A percentile compares a stretch with the other conserved stretches of the same genome.
Conservation (phyloP, 495 filamentous ascomycete genomes). For the Xylaria scruposa region DNA sequence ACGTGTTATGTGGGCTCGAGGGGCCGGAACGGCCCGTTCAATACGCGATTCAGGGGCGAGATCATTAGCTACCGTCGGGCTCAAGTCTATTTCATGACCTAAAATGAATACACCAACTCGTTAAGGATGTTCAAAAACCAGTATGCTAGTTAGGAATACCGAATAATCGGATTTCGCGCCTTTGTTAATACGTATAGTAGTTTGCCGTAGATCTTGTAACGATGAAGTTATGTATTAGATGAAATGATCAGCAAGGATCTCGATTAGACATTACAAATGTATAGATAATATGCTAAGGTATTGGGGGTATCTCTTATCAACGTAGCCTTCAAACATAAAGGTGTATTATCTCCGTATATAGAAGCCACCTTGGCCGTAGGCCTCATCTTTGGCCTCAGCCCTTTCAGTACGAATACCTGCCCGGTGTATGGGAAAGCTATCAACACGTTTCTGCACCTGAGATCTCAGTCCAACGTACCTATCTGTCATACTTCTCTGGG, state of each 20-base stretch:
- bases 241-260: neutral
- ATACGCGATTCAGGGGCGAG: neutral
- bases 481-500: slow-evolving; percentile 41
- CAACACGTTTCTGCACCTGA: slow-evolving; percentile 57
- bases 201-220: neutral
- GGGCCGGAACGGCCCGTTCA: neutral
- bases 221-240: neutral
- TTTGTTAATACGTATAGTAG: neutral
- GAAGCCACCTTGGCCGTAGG: slow-evolving; percentile 49
- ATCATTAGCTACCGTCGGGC: neutral
- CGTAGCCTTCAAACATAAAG: neutral
- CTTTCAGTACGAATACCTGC: slow-evolving; percentile 60
- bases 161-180: neutral
- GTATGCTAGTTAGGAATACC: neutral
- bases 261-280: neutral
- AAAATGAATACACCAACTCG: neutral
- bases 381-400: slow-evolving; percentile 56
- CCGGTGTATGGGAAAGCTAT: slow-evolving; percentile 60
- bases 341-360: slow-evolving; percentile 48
- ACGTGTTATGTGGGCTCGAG: neutral
- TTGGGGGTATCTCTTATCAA: neutral
- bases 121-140: neutral
- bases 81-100: neutral
- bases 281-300: neutral
- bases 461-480: slow-evolving; percentile 48